phyloP scores from a whole-genome alignment of 345 rosid genomes.

The Limnanthes douglasii region DNA sequence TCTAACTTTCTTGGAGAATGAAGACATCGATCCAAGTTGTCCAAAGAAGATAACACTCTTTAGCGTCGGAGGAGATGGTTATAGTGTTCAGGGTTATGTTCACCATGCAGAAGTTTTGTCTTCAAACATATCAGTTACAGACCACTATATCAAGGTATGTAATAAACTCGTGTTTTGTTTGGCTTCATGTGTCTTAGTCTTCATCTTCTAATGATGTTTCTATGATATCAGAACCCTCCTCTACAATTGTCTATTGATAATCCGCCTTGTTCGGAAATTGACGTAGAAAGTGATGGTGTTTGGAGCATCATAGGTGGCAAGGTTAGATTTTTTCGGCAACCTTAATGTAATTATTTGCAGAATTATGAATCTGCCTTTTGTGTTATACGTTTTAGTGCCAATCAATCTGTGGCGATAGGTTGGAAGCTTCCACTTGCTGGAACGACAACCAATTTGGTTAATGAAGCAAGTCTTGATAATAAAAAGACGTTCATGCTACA shows the following conservation, averaged over 20 bases:
- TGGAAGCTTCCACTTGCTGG: too few species aligned
- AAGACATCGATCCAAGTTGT: constrained; percentile 14
- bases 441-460: too few species aligned
- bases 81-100: constrained; percentile 43
- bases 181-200: background rate
- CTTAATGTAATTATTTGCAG: background rate
- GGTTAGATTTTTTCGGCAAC: constrained; percentile 24
- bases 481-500: constrained; percentile 1
- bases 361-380: too few species aligned
- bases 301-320: constrained; percentile 77
- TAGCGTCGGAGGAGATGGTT: constrained; percentile 24
- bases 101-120: constrained; percentile 33
- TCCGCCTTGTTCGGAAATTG: constrained; percentile 43
- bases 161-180: constrained; percentile 1
- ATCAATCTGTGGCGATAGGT: background rate
- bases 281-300: constrained; percentile 48
- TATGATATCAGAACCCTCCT: constrained; percentile 52
- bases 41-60: constrained; percentile 26
- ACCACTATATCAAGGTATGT: constrained; percentile 31
- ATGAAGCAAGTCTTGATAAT: background rate
- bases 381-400: background rate
- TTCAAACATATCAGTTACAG: constrained; percentile 19
- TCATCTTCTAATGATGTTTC: constrained; percentile 4
- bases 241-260: constrained; percentile 37
- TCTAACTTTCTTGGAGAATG: constrained; percentile 18